phyloP scores from a whole-genome alignment of 371 early-diverging fungal genomes.

The Mortierella sp. region DNA sequence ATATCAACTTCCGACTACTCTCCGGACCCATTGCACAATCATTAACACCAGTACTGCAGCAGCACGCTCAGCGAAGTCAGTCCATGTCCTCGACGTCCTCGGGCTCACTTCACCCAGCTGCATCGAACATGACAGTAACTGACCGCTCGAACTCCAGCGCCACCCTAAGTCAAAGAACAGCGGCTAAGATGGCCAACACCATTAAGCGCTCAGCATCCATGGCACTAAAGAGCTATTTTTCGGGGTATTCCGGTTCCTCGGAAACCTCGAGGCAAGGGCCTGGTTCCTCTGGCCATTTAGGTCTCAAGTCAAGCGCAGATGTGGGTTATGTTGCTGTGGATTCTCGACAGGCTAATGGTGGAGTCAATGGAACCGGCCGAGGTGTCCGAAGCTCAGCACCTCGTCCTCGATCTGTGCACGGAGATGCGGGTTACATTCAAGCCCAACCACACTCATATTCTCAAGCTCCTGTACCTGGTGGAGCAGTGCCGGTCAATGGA shows the following conservation, averaged over 20 bases:
- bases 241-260: conserved; percentile 19
- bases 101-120: conserved; percentile 13
- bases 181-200: conserved; percentile 43
- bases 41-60: conserved; percentile 43
- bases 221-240: conserved; percentile 48
- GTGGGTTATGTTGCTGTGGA: conserved; percentile 1
- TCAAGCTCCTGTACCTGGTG: conserved; percentile 2
- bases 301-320: conserved; percentile 4
- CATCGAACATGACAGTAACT: conserved; percentile 7
- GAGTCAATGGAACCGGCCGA: conserved; percentile 18
- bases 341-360: conserved; percentile 14
- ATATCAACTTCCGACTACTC: conserved; percentile 67
- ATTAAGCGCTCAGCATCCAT: conserved; percentile 62
- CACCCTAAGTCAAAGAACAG: conserved; percentile 27
- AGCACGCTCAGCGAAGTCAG: conserved; percentile 28
- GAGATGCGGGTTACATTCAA: conserved; percentile 38
- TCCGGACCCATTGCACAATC: conserved; percentile 41
- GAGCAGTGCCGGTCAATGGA: conserved; percentile 15
- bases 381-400: conserved; percentile 18
- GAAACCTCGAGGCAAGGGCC: conserved; percentile 2
- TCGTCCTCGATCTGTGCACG: conserved; percentile 52
- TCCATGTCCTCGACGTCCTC: conserved; percentile 25
- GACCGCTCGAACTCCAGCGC: conserved; percentile 23
- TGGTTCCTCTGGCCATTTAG: conserved; percentile 1
- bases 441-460: conserved; percentile 19